A percentile compares a stretch with the other conserved stretches of the same genome.
phyloP scores from a whole-genome alignment of 1,139 yeast species.

The Kodamaea derodonti region DNA sequence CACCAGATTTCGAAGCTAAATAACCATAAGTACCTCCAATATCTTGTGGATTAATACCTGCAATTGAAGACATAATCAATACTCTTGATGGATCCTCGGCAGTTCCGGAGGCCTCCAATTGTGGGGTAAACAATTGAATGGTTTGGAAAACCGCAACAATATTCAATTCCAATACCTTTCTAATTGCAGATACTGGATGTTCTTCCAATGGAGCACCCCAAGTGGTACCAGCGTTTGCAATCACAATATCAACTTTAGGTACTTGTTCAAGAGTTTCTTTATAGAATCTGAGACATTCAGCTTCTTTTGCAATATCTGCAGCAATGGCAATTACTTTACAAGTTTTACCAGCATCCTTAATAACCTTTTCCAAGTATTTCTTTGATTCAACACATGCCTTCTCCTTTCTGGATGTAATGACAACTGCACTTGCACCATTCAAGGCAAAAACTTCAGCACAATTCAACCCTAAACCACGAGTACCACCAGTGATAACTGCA shows the following conservation, averaged over 20 bases:
- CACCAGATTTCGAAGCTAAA: slow-evolving; percentile 74
- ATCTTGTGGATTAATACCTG: slow-evolving; percentile 45
- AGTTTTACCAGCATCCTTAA: slow-evolving; percentile 35
- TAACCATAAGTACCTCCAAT: slow-evolving; percentile 62
- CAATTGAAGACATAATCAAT: slow-evolving; percentile 64
- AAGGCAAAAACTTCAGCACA: slow-evolving; percentile 64
- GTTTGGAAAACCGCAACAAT: slow-evolving; percentile 69
- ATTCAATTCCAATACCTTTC: slow-evolving; percentile 62
- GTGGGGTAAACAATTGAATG: slow-evolving; percentile 58
- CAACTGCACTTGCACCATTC: slow-evolving; percentile 62
- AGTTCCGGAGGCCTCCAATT: slow-evolving; percentile 54
- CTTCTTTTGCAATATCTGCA: slow-evolving; percentile 54
- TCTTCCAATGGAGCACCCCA: slow-evolving; percentile 69
- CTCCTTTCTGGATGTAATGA: slow-evolving; percentile 64
- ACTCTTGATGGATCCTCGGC: slow-evolving; percentile 62
- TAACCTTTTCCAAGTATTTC: slow-evolving; percentile 43
- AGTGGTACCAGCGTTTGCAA: slow-evolving; percentile 79
- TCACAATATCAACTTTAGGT: slow-evolving; percentile 54
- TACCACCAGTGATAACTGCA: slow-evolving; percentile 77
- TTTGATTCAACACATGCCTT: slow-evolving; percentile 64
- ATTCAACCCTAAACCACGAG: slow-evolving; percentile 69
- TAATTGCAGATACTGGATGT: slow-evolving; percentile 62
- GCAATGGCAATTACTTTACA: slow-evolving; percentile 54
- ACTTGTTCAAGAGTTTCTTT: slow-evolving; percentile 40
- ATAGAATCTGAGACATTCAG: slow-evolving; percentile 47